phyloP scores from a whole-genome alignment of 2,329 filamentous ascomycete genomes.

The Neocucurbitaria cava region DNA sequence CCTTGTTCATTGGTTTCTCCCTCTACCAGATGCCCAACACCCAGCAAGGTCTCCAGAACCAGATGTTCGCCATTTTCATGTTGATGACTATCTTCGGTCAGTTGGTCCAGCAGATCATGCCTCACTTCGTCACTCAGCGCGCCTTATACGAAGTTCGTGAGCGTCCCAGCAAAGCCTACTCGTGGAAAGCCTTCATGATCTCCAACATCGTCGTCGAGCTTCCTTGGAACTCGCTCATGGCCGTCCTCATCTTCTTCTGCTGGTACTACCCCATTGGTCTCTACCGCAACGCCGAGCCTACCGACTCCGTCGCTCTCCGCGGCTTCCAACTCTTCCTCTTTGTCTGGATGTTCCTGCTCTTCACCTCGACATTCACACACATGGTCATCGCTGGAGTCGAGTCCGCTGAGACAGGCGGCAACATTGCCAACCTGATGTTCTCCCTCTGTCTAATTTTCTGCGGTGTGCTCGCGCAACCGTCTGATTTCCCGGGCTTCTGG shows the following conservation, averaged over 20 bases:
- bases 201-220: constrained; percentile 84
- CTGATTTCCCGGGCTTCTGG: constrained; percentile 75
- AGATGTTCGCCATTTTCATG: constrained; percentile 88
- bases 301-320: constrained; percentile 69
- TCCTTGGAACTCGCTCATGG: constrained; percentile 81
- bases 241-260: constrained; percentile 76
- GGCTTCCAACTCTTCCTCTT: constrained; percentile 82
- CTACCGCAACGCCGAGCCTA: constrained; percentile 70
- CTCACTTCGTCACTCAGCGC: constrained; percentile 82
- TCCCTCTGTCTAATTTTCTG: constrained; percentile 77
- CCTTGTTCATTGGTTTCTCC: constrained; percentile 82
- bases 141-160: constrained; percentile 85
- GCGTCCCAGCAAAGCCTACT: constrained; percentile 82
- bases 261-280: constrained; percentile 90
- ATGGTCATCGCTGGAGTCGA: constrained; percentile 79
- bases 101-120: constrained; percentile 81
- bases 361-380: constrained; percentile 80
- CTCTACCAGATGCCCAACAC: constrained; percentile 76
- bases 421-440: constrained; percentile 78
- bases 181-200: constrained; percentile 85
- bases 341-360: constrained; percentile 76
- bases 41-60: constrained; percentile 81
- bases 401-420: constrained; percentile 75
- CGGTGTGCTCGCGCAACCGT: constrained; percentile 71
- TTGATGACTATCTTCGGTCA: constrained; percentile 80